Conservation (phyloP, 176 grass and related monocot species). For the Carex littledalei region DNA sequence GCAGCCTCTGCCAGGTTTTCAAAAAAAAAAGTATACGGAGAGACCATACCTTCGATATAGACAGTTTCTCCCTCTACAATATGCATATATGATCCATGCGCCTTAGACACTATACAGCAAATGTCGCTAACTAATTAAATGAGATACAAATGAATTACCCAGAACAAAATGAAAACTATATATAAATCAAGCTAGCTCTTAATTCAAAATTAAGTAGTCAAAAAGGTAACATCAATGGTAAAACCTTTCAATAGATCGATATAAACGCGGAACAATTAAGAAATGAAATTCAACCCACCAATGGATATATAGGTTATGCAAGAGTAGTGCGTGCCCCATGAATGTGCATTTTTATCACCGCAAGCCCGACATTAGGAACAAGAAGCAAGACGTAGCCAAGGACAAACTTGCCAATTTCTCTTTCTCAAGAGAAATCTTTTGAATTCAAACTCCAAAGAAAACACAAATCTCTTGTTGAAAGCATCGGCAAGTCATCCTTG, state of each 20-base stretch:
- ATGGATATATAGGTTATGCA: background rate
- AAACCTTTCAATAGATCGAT: background rate
- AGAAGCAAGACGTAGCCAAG: slow-evolving; percentile 82
- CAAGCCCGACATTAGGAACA: slow-evolving; percentile 63
- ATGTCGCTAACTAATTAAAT: background rate
- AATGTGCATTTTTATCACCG: slow-evolving; percentile 19
- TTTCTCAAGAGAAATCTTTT: background rate
- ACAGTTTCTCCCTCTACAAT: background rate
- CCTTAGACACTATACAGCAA: background rate
- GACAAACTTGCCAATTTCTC: slow-evolving; percentile 66
- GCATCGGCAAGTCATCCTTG: slow-evolving; percentile 99
- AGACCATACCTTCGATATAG: background rate
- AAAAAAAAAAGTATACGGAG: background rate
- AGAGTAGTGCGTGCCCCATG: background rate
- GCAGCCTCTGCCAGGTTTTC: no score
- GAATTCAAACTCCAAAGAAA: background rate
- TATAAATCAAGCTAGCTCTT: background rate
- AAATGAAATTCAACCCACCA: background rate
- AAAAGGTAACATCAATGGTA: background rate
- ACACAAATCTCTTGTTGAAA: background rate
- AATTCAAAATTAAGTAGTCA: background rate
- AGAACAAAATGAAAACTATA: background rate
- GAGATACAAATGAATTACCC: background rate
- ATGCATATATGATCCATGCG: background rate
- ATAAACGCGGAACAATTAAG: background rate